Percentiles rank a stretch among this genome's conserved stretches.
These are phyloP conservation scores for Salix dunnii DNA, from an alignment of 345 rosid species.

Conservation along the genomic window DNA sequence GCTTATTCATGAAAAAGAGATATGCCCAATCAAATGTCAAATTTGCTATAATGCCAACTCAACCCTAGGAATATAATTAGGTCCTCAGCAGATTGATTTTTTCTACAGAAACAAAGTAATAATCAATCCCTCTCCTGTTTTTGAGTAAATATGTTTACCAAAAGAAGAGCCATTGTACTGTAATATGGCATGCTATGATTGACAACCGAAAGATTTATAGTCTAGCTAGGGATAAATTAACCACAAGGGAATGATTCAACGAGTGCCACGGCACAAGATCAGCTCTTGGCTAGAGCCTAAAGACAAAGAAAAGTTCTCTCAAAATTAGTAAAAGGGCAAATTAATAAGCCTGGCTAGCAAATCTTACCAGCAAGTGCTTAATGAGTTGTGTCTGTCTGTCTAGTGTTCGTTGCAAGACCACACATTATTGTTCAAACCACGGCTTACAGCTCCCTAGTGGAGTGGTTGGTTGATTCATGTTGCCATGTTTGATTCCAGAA, in stretches of 20 bases:
- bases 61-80: neutral
- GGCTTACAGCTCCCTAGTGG: constrained; percentile 35
- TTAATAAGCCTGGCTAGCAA: constrained; percentile 5
- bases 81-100: neutral
- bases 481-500: constrained; percentile 57
- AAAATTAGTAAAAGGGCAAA: constrained; percentile 27
- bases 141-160: constrained; percentile 5
- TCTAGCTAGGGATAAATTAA: neutral
- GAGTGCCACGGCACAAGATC: constrained; percentile 17
- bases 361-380: constrained; percentile 28
- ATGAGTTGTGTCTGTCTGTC: constrained; percentile 51
- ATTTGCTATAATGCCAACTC: constrained; percentile 9
- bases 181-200: constrained; percentile 5
- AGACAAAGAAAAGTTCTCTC: constrained; percentile 31
- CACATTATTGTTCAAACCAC: constrained; percentile 11
- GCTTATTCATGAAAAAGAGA: neutral
- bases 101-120: neutral
- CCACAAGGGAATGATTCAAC: neutral
- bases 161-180: constrained; percentile 11
- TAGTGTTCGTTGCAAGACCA: constrained; percentile 11
- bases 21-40: neutral
- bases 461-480: constrained; percentile 47
- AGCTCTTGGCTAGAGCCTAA: constrained; percentile 11
- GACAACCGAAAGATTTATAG: constrained; percentile 8
- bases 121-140: constrained; percentile 5